Evolutionary conservation across 2,329 filamentous ascomycete species (phyloP), one percentile per base, ranked within the genome.

Genomic region (Fusarium sp.): DNA sequence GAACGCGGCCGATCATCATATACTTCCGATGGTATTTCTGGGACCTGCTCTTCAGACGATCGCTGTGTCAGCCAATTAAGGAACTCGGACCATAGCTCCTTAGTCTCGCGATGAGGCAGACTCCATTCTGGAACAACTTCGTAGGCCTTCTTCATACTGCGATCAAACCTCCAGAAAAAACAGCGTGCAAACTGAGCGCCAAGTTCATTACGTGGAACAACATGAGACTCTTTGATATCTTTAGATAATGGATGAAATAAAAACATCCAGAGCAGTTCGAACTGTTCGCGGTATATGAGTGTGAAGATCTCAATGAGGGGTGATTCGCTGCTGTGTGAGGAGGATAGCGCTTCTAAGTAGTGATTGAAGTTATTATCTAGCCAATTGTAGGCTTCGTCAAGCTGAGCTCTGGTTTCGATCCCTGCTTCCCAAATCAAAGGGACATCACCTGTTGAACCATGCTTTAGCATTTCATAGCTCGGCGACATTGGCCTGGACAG

Each of bases 301-400:
- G 5, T 11, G 5, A 62, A 60, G 1, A 62, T 21, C 4, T 19
- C 1, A 5, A 8, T 2, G 1, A 60, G 12, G 4, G 6, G 1
- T 2, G 3, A 9, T 10, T 38, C 3, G 3, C 2, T 15, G 7
- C 5, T 7, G 4, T 4, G 1, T 10, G 11, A 19, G 2, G 4
- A 7, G 1, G 19, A 39, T 59, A n/a, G 10, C 5, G 5, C 18
- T 12, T 9, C 1, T 3, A 62, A 0, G 7, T 35, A 6, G 18
- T 14, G 37, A 19, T 39, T 4, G 18, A 62, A 62, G 18, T 27
- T 39, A 6, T 10, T 1, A 4, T 62, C 54, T 4, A 62, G 8
- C 1, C 18, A 11, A 15, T 0, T 4, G 5, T 45, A 25, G 4
- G 21, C 14, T 5, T 23, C 0, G 1, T 16, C 3, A n/a, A 58